phyloP scores from a whole-genome alignment of 768 basidiomycete species.

The Roridomyces roridus region DNA sequence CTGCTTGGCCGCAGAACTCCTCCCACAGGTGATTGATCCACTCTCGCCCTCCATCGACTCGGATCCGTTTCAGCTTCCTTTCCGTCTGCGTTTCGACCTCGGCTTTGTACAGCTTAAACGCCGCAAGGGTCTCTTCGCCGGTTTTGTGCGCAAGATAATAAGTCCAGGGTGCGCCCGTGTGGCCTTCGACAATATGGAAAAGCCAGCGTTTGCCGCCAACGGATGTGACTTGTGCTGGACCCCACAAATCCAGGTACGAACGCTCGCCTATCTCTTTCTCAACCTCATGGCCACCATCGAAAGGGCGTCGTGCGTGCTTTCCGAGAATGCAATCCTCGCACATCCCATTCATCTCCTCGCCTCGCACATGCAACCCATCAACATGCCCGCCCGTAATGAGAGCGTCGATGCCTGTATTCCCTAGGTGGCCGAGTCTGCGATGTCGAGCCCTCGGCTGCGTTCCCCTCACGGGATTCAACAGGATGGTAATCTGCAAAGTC shows the following conservation, averaged over 20 bases:
- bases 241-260: conserved; percentile 12
- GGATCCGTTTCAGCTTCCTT: background rate
- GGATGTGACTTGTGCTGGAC: background rate
- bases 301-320: conserved; percentile 12
- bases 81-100: conserved; percentile 2
- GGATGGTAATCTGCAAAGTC: background rate
- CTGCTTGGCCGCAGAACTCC: background rate
- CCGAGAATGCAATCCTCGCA: conserved; percentile 7
- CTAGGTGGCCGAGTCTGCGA: conserved; percentile 12
- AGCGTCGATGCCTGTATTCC: background rate
- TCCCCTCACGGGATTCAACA: background rate
- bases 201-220: background rate
- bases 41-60: conserved; percentile 2
- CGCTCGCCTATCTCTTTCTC: conserved; percentile 9
- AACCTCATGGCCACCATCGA: conserved; percentile 5
- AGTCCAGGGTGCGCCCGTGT: background rate
- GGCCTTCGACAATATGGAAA: background rate
- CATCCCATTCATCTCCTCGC: background rate
- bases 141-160: background rate
- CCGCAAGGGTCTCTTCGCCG: background rate
- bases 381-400: background rate
- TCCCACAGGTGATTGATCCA: conserved; percentile 3
- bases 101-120: background rate
- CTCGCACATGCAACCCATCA: conserved; percentile 2
- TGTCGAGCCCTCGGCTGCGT: background rate